phyloP scores from a whole-genome alignment of 1,284 basidiomycete species.

The Irpex sp. region DNA sequence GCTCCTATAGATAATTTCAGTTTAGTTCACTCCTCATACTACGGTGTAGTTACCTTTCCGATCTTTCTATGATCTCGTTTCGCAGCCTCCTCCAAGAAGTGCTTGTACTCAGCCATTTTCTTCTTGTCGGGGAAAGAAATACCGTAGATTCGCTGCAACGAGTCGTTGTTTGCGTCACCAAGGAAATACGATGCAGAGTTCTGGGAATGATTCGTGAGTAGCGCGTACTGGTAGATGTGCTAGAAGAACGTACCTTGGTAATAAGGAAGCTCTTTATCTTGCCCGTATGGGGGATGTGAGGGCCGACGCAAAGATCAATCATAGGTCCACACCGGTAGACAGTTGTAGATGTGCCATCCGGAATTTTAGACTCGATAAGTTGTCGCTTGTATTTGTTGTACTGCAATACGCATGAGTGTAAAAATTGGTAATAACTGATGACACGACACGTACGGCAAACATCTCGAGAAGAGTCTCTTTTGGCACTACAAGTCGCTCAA shows the following conservation, averaged over 20 bases:
- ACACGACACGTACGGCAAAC: conserved; percentile 67
- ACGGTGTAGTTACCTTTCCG: conserved; percentile 53
- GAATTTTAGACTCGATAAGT: conserved; percentile 93
- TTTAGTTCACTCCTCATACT: background rate
- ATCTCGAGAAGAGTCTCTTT: conserved; percentile 95
- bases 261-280: conserved; percentile 96
- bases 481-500: conserved; percentile 89
- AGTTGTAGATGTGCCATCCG: conserved; percentile 95
- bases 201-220: conserved; percentile 33
- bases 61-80: conserved; percentile 97
- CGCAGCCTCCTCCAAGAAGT: conserved; percentile 93
- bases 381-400: conserved; percentile 99
- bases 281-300: conserved; percentile 97
- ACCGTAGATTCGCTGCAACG: conserved; percentile 95
- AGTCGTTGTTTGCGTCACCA: conserved; percentile 91
- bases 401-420: conserved; percentile 34
- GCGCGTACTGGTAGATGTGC: background rate
- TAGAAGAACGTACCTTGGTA: conserved; percentile 62
- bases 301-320: conserved; percentile 96
- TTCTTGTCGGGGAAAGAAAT: conserved; percentile 99
- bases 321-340: conserved; percentile 99
- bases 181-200: conserved; percentile 99
- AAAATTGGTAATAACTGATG: background rate
- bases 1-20: conserved; percentile 49
- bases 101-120: conserved; percentile 93